Evolutionary conservation across 75 land plant species (phyloP), one percentile per base, ranked within the genome.

Genomic region (Sequoiadendron giganteum): DNA sequence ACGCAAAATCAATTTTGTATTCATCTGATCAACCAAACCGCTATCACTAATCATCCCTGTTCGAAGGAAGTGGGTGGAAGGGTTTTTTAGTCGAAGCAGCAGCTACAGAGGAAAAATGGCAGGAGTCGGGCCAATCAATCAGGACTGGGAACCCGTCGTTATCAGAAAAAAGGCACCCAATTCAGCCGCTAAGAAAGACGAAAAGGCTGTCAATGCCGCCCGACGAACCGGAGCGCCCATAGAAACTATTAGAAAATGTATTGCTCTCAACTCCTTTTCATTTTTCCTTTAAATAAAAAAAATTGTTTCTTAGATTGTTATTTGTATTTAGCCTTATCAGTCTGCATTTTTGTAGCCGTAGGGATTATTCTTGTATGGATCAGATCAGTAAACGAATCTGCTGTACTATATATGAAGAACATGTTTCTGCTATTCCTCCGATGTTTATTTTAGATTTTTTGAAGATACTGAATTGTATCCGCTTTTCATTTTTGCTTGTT

Each of bases 111-210:
- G 40, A 65, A 49, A 34, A 42, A 92, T 92, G 93, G 92, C 93
- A 14, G 93, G 93, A 30, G 65, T 88, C 4, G 96, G 96, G 30
- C 96, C 93, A 7, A 39, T 95, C 38, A 72, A 87, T 16, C 99
- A 97, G 92, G 99, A 97, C 88, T 97, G 99, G 99, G 99, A 97
- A 85, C 99, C 99, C 7, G 95, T 97, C 18, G 96, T 96, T 43
- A 90, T 97, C 90, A 88, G 98, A 81, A 97, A 97, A 92, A 97
- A 96, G 92, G 91, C 98, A 6, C 98, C 95, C 30, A 95, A 70
- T 89, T 87, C 98, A 86, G 98, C 96, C 83, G 96, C 96, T 85
- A 94, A 93, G 92, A 94, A 94, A 87, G 99, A 97, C 88, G 99
- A 97, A 93, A 97, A 96, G 90, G 94, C 95, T 86, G 98, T 97